Conservation (phyloP, 768 basidiomycete genomes). For the Termitomyces sp. region DNA sequence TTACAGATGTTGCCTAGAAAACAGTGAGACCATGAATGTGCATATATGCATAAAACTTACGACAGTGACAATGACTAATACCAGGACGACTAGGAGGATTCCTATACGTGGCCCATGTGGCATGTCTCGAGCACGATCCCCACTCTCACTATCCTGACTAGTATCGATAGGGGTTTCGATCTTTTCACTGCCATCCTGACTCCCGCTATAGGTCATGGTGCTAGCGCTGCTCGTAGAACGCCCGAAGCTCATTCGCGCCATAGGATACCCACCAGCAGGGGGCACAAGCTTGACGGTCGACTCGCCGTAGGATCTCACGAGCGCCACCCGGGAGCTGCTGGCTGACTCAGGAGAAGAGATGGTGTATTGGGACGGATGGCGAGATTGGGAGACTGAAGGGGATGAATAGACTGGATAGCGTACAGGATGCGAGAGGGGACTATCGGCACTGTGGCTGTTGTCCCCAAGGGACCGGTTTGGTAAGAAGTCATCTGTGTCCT, state of each 20-base stretch:
- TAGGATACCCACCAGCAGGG: constrained; percentile 5
- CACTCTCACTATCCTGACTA: background rate
- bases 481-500: background rate
- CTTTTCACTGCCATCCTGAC: constrained; percentile 5
- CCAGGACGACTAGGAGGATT: constrained; percentile 46
- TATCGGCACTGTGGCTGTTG: background rate
- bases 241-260: constrained; percentile 1
- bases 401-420: background rate
- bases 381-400: background rate
- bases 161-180: background rate
- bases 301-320: constrained; percentile 11
- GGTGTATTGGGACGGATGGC: background rate
- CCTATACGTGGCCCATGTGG: constrained; percentile 51
- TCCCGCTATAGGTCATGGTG: constrained; percentile 3
- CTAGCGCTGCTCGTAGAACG: constrained; percentile 1
- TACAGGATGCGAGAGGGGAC: background rate
- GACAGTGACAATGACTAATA: constrained; percentile 56
- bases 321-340: background rate
- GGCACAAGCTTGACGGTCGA: constrained; percentile 13
- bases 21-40: background rate
- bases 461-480: background rate
- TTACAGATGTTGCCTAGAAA: constrained; percentile 46
- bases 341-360: background rate
- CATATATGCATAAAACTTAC: constrained; percentile 32
- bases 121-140: background rate